Evolutionary conservation across 2,329 filamentous ascomycete species (phyloP).

Genomic region (Aspergillus proliferans): DNA sequence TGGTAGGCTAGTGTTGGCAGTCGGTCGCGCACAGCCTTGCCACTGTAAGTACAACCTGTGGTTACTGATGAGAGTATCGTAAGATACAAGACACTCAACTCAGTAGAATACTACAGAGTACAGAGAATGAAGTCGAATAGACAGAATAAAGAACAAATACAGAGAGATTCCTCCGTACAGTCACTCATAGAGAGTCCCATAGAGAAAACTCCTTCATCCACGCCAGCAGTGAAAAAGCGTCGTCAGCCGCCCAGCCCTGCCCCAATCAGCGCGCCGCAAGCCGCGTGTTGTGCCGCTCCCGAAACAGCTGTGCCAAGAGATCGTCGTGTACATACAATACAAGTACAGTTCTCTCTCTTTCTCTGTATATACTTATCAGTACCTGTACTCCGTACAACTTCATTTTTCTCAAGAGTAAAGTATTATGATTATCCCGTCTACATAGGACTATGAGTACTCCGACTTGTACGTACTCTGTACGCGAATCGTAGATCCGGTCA

Average conservation of each 20-base stretch:
- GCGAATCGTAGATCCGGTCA: too few species aligned
- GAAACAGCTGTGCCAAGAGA: constrained; percentile 17
- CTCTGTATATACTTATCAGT: not conserved
- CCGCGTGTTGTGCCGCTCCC: constrained; percentile 29
- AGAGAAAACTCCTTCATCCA: constrained; percentile 3
- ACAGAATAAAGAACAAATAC: constrained; percentile 9
- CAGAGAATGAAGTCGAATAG: constrained; percentile 8
- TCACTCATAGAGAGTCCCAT: not conserved
- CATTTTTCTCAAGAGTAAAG: too few species aligned
- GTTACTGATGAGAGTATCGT: too few species aligned
- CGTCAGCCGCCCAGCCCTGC: constrained; percentile 29
- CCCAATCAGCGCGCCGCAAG: constrained; percentile 32
- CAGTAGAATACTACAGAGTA: not conserved
- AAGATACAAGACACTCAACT: too few species aligned
- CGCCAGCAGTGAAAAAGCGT: constrained; percentile 20
- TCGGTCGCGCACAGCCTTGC: constrained; percentile 18
- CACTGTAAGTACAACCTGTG: constrained; percentile 1
- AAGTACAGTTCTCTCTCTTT: too few species aligned
- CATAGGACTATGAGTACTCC: too few species aligned
- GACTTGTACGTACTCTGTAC: too few species aligned
- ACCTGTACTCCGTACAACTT: too few species aligned
- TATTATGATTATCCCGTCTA: too few species aligned
- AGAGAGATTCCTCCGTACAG: constrained; percentile 2
- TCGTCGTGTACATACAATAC: not conserved
- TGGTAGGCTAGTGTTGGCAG: constrained; percentile 8